Evolutionary conservation across 441 rosid genomes (phyloP).

Genomic region (Bruguiera hainesii): DNA sequence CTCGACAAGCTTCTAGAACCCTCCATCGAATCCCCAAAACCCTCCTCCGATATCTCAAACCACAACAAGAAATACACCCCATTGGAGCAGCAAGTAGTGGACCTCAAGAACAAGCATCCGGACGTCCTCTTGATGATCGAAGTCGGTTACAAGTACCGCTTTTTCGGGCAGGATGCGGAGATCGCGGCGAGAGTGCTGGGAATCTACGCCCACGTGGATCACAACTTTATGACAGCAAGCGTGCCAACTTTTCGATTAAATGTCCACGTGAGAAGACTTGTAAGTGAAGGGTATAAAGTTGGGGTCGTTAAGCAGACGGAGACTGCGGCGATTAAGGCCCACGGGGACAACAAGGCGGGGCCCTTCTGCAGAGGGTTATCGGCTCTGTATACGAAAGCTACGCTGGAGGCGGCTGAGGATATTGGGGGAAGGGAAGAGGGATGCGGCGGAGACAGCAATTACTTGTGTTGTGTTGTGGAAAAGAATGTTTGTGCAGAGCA

Average conservation of each 20-base stretch:
- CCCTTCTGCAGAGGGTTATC: slow-evolving; percentile 83
- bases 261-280: slow-evolving; percentile 81
- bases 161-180: slow-evolving; percentile 88
- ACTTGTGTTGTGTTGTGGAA: slow-evolving; percentile 78
- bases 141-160: slow-evolving; percentile 88
- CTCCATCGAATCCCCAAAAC: slow-evolving; percentile 14
- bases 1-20: slow-evolving; percentile 52
- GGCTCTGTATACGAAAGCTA: slow-evolving; percentile 83
- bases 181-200: slow-evolving; percentile 73
- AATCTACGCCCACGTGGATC: slow-evolving; percentile 74
- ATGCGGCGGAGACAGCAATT: slow-evolving; percentile 62
- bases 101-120: slow-evolving; percentile 59
- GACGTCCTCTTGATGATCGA: slow-evolving; percentile 89
- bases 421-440: slow-evolving; percentile 65
- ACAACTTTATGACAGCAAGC: slow-evolving; percentile 82
- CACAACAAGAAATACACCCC: slow-evolving; percentile 58
- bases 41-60: slow-evolving; percentile 16
- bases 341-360: slow-evolving; percentile 51
- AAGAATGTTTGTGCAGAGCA: slow-evolving; percentile 27
- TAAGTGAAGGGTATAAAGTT: slow-evolving; percentile 77
- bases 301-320: slow-evolving; percentile 98
- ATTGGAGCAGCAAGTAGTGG: slow-evolving; percentile 79
- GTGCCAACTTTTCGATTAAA: slow-evolving; percentile 81
- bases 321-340: slow-evolving; percentile 89
- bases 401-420: slow-evolving; percentile 88